A percentile compares a stretch with the other conserved stretches of the same genome.
Conservation (phyloP, 192 early-diverging fungal genomes). For the Allomyces macrogynus region DNA sequence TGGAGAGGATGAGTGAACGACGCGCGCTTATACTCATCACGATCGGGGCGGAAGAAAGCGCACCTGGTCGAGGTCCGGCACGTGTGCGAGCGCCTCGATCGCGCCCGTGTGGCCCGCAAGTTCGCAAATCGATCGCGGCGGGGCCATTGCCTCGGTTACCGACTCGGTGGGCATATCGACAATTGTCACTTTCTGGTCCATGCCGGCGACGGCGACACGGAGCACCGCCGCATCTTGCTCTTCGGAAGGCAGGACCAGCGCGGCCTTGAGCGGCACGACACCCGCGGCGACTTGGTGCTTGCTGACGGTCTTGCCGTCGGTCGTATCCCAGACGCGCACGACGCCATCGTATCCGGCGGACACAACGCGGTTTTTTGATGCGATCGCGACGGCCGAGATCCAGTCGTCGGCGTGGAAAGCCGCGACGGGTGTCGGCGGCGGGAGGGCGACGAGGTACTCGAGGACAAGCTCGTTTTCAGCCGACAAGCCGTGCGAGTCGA, state of each 20-base stretch:
- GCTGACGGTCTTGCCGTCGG: conserved; percentile 8
- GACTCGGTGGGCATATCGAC: background rate
- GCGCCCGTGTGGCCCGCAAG: conserved; percentile 54
- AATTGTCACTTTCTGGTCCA: background rate
- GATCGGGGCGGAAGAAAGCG: too few species aligned
- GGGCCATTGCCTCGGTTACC: too few species aligned
- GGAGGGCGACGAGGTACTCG: conserved; percentile 82
- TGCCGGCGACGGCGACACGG: conserved; percentile 24
- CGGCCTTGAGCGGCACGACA: background rate
- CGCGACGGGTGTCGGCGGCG: conserved; percentile 59
- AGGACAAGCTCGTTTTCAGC: conserved; percentile 68
- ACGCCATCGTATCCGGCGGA: conserved; percentile 31
- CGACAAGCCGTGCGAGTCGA: conserved; percentile 42
- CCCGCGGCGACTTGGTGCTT: background rate
- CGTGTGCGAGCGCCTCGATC: conserved; percentile 53
- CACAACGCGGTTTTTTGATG: background rate
- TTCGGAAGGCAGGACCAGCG: background rate
- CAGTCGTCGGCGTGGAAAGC: conserved; percentile 86
- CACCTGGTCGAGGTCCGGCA: conserved; percentile 22
- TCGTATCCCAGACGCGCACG: conserved; percentile 63
- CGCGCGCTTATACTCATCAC: too few species aligned
- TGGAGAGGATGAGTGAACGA: background rate
- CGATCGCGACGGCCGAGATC: conserved; percentile 48
- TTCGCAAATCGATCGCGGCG: conserved; percentile 3
- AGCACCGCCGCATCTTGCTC: background rate